These are phyloP conservation scores for Trichophyton schoenleinii DNA, from an alignment of 2,329 filamentous ascomycete species.

Conservation along the genomic window DNA sequence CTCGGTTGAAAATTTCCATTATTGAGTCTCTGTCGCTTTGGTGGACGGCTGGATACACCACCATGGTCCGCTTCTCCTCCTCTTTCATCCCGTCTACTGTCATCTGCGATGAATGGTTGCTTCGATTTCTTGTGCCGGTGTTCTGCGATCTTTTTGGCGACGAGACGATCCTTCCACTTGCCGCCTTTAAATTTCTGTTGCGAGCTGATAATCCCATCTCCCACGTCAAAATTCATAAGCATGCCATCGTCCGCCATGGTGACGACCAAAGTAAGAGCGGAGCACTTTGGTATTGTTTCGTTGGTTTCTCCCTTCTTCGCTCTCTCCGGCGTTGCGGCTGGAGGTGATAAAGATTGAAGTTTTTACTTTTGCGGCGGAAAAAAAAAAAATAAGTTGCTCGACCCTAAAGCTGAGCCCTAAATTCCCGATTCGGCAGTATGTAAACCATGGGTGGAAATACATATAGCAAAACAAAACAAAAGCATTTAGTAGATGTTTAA, in stretches of 20 bases:
- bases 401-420: neutral
- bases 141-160: slow-evolving; percentile 57
- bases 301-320: neutral
- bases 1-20: slow-evolving; percentile 26
- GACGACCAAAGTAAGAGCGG: neutral
- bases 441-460: neutral
- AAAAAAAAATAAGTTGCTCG: neutral
- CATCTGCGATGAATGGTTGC: slow-evolving; percentile 5
- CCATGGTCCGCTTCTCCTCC: slow-evolving; percentile 22
- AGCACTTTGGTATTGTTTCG: neutral
- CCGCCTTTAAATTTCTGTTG: slow-evolving; percentile 66
- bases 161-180: slow-evolving; percentile 80
- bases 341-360: neutral
- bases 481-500: neutral
- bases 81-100: slow-evolving; percentile 13
- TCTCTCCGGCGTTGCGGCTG: neutral
- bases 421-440: neutral
- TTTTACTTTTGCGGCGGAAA: neutral
- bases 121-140: slow-evolving; percentile 37
- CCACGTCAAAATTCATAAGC: slow-evolving; percentile 80
- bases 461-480: neutral
- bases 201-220: slow-evolving; percentile 51
- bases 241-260: slow-evolving; percentile 89
- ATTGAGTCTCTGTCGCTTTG: slow-evolving; percentile 31
- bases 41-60: slow-evolving; percentile 17